Conservation (phyloP, 495 filamentous ascomycete species). For the Aspergillus asperescens region DNA sequence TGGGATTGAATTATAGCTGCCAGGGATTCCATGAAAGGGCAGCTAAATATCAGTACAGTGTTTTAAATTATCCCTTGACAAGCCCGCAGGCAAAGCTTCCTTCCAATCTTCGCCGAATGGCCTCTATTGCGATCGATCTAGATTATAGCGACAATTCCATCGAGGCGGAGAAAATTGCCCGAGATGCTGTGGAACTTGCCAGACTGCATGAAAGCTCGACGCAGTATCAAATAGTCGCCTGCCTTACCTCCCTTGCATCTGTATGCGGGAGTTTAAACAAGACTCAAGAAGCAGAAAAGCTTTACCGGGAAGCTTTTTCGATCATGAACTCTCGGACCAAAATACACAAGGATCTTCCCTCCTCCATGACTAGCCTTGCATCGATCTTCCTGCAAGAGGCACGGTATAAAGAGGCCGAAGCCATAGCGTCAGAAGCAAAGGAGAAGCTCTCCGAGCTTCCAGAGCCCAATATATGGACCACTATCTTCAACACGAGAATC, state of each 20-base stretch:
- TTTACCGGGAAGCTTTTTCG: not conserved
- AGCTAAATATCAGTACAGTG: not conserved
- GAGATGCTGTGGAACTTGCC: not conserved
- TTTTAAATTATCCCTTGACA: not conserved
- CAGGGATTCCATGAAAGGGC: not conserved
- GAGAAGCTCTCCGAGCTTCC: not conserved
- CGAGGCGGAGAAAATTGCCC: not conserved
- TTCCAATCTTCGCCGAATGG: not conserved
- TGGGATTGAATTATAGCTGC: not conserved
- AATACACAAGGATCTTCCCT: not conserved
- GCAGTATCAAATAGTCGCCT: constrained; percentile 9
- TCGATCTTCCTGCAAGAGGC: not conserved
- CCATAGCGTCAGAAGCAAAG: not conserved
- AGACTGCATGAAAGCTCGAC: not conserved
- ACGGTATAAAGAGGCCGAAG: not conserved
- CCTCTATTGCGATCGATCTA: not conserved
- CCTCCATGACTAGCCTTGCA: not conserved
- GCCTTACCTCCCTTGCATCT: not conserved
- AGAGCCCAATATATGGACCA: not conserved
- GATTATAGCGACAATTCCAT: not conserved
- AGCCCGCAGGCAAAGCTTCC: not conserved
- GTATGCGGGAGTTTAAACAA: not conserved
- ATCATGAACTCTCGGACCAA: not conserved
- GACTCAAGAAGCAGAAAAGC: not conserved
- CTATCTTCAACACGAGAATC: not conserved